These are phyloP conservation scores for Phycomyces nitens DNA, from an alignment of 192 early-diverging fungal genomes.

Conservation along the genomic window DNA sequence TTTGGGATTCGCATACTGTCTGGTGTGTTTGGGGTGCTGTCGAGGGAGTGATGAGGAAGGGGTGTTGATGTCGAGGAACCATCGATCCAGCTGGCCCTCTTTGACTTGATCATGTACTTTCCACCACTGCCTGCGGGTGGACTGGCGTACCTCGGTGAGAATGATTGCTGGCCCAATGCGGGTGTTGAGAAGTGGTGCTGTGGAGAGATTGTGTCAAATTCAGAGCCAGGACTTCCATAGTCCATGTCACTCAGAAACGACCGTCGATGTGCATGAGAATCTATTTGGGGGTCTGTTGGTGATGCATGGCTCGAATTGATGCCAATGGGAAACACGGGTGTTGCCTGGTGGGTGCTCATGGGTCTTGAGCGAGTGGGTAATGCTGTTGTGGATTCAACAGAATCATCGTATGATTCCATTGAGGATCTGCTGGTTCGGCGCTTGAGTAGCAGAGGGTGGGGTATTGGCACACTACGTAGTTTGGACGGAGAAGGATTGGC, in stretches of 20 bases:
- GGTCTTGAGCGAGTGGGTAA: neutral
- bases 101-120: conserved; percentile 35
- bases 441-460: conserved; percentile 31
- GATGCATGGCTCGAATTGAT: conserved; percentile 4
- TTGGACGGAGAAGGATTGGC: conserved; percentile 17
- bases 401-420: conserved; percentile 26
- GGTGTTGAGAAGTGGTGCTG: neutral
- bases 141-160: conserved; percentile 31
- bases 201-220: neutral
- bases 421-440: conserved; percentile 31
- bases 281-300: conserved; percentile 1
- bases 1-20: neutral
- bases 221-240: conserved; percentile 19
- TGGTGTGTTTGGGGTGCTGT: neutral
- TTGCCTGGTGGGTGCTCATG: neutral
- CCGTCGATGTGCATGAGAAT: neutral
- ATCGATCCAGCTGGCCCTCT: conserved; percentile 38
- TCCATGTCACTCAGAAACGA: conserved; percentile 23
- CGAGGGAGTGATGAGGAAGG: neutral
- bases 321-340: too few species aligned
- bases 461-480: conserved; percentile 33
- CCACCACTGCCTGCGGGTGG: conserved; percentile 33
- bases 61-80: conserved; percentile 9
- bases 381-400: neutral
- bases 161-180: neutral